Evolutionary conservation across 805 yeast genomes (phyloP).

Genomic region (Yamadazyma sp.): DNA sequence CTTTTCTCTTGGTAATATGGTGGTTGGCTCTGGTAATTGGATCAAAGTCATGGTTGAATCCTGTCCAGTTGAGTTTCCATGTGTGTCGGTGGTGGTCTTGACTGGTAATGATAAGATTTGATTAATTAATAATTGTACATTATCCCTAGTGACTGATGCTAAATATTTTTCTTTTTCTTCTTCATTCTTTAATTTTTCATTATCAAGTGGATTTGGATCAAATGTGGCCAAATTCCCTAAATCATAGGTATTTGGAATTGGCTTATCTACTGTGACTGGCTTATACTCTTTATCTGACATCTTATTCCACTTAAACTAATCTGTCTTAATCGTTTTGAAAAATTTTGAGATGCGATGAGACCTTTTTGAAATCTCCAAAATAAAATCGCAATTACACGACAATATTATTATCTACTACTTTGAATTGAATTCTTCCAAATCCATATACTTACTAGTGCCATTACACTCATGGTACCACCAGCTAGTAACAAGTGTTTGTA

Average conservation of each 20-base stretch:
- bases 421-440: conserved; percentile 53
- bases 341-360: conserved; percentile 14
- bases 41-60: conserved; percentile 78
- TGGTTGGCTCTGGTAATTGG: conserved; percentile 77
- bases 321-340: too few relatives aligned
- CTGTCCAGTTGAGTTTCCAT: conserved; percentile 55
- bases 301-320: neutral
- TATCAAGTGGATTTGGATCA: conserved; percentile 84
- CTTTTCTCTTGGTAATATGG: conserved; percentile 90
- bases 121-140: conserved; percentile 85
- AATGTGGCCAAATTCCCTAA: conserved; percentile 88
- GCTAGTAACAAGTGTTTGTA: conserved; percentile 57
- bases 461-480: conserved; percentile 66
- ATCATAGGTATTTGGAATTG: conserved; percentile 85
- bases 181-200: conserved; percentile 52
- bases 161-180: conserved; percentile 61
- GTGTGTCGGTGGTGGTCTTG: conserved; percentile 77
- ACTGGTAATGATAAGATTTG: conserved; percentile 89
- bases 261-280: conserved; percentile 86
- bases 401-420: conserved; percentile 8
- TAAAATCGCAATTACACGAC: neutral
- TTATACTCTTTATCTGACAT: conserved; percentile 34
- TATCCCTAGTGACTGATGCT: conserved; percentile 74
- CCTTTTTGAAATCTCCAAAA: neutral
- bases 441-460: conserved; percentile 63